phyloP scores from a whole-genome alignment of 2,329 filamentous ascomycete genomes.

The Beauveria caledonica region DNA sequence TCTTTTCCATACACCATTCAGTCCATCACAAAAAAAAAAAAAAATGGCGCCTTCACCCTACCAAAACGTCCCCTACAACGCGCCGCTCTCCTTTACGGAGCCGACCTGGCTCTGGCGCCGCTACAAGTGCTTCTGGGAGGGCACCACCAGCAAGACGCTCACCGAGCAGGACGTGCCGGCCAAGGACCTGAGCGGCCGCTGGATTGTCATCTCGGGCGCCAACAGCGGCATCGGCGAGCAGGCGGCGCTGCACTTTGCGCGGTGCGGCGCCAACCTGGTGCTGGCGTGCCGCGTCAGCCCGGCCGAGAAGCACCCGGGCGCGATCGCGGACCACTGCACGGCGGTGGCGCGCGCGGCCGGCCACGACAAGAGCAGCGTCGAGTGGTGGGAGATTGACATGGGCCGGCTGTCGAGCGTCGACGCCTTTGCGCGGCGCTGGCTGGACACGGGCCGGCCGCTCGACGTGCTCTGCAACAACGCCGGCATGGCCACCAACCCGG shows the following conservation, averaged over 20 bases:
- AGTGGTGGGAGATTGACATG: slow-evolving; percentile 23
- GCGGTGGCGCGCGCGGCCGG: slow-evolving; percentile 8
- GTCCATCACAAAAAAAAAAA: no score
- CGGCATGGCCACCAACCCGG: slow-evolving; percentile 16
- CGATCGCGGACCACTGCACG: slow-evolving; percentile 18
- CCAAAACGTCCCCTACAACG: slow-evolving; percentile 10
- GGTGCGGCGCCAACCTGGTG: slow-evolving; percentile 20
- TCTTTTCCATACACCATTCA: neutral
- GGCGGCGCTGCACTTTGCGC: slow-evolving; percentile 19
- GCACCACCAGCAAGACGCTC: slow-evolving; percentile 7
- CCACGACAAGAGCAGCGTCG: slow-evolving; percentile 14
- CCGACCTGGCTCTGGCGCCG: slow-evolving; percentile 11
- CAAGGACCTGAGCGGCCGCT: slow-evolving; percentile 12
- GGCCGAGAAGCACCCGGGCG: slow-evolving; percentile 17
- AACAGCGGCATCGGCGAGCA: slow-evolving; percentile 22
- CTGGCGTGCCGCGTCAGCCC: slow-evolving; percentile 20
- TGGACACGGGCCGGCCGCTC: slow-evolving; percentile 17
- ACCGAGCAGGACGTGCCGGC: slow-evolving; percentile 6
- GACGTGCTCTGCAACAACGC: slow-evolving; percentile 25
- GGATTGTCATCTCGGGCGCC: slow-evolving; percentile 13
- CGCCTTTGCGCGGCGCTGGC: slow-evolving; percentile 20
- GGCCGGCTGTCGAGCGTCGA: slow-evolving; percentile 19
- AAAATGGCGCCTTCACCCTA: neutral
- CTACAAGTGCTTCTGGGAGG: slow-evolving; percentile 7
- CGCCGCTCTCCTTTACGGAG: slow-evolving; percentile 10